Percentiles rank a stretch among this genome's conserved stretches.
phyloP scores from a whole-genome alignment of 768 basidiomycete species.

The Dendrothele bispora region DNA sequence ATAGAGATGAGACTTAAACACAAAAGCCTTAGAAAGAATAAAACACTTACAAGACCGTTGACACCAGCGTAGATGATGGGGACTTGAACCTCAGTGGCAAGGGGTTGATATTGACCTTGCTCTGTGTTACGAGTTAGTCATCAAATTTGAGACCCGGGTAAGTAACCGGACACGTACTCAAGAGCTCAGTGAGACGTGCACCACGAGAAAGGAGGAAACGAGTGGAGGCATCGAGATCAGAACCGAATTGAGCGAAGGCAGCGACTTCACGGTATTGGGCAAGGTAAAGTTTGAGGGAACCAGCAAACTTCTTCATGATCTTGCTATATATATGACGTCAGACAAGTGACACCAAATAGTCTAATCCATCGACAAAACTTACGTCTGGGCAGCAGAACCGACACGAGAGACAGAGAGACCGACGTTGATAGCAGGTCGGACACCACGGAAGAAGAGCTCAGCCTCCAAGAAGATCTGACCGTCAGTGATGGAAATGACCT shows the following conservation, averaged over 20 bases:
- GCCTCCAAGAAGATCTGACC: conserved; percentile 99
- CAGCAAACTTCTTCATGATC: conserved; percentile 99
- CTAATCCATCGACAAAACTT: conserved; percentile 38
- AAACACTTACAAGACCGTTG: conserved; percentile 83
- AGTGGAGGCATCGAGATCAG: conserved; percentile 98
- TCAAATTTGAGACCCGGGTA: background rate
- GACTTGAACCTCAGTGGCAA: conserved; percentile 94
- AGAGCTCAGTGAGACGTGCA: conserved; percentile 95
- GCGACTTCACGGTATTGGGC: conserved; percentile 99
- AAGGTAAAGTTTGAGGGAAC: conserved; percentile 99
- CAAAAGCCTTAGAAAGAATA: background rate
- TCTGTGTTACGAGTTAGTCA: conserved; percentile 47
- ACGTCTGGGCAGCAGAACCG: conserved; percentile 99
- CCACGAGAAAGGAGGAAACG: conserved; percentile 98
- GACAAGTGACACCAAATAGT: background rate
- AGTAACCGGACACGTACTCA: conserved; percentile 53
- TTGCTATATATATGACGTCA: conserved; percentile 47
- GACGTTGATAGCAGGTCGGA: conserved; percentile 99
- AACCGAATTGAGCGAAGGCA: conserved; percentile 99
- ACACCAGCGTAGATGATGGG: conserved; percentile 99
- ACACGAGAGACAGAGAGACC: conserved; percentile 99
- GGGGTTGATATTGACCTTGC: conserved; percentile 97
- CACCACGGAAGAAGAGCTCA: conserved; percentile 99
- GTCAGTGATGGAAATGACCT: conserved; percentile 99
- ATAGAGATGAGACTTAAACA: conserved; percentile 5